Percentiles rank a stretch among this genome's conserved stretches.
phyloP scores from a whole-genome alignment of 2,329 filamentous ascomycete genomes.

The Pseudovirgaria hyperparasitica region DNA sequence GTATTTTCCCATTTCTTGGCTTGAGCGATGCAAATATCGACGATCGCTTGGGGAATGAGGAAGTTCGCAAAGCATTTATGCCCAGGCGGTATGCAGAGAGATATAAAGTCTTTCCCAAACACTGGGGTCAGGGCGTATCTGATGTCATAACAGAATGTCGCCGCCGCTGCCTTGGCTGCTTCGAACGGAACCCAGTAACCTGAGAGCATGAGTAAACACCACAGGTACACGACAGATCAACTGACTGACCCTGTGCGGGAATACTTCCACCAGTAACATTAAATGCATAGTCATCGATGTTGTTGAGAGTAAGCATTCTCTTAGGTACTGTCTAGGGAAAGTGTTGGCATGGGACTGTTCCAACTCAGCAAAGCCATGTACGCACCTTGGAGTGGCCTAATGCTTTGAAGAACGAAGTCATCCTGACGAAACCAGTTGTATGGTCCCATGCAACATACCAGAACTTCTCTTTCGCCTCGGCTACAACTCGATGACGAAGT shows the following conservation, averaged over 20 bases:
- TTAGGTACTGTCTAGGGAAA: constrained; percentile 64
- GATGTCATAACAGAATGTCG: constrained; percentile 80
- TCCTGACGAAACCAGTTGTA: constrained; percentile 82
- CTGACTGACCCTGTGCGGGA: constrained; percentile 63
- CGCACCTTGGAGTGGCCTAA: constrained; percentile 74
- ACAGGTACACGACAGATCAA: constrained; percentile 1
- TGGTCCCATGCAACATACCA: constrained; percentile 95
- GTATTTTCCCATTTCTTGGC: constrained; percentile 23
- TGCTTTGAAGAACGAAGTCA: constrained; percentile 91
- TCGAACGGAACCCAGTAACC: constrained; percentile 95
- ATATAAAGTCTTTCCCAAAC: constrained; percentile 73
- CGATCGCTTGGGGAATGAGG: constrained; percentile 26
- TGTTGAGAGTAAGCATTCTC: constrained; percentile 59
- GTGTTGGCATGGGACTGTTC: constrained; percentile 8
- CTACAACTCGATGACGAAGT: too few relatives aligned
- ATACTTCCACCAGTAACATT: constrained; percentile 91
- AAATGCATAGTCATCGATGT: constrained; percentile 85
- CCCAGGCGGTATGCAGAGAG: constrained; percentile 53
- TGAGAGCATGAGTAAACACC: constrained; percentile 23
- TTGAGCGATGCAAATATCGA: constrained; percentile 23
- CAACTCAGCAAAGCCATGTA: constrained; percentile 1
- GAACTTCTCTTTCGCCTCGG: constrained; percentile 43
- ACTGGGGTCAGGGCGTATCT: constrained; percentile 77
- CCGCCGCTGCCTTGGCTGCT: constrained; percentile 74
- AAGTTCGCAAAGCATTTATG: constrained; percentile 46